Evolutionary conservation across 2,329 filamentous ascomycete species (phyloP), one percentile per base, ranked within the genome.

Genomic region (Ophiostoma ulmi): DNA sequence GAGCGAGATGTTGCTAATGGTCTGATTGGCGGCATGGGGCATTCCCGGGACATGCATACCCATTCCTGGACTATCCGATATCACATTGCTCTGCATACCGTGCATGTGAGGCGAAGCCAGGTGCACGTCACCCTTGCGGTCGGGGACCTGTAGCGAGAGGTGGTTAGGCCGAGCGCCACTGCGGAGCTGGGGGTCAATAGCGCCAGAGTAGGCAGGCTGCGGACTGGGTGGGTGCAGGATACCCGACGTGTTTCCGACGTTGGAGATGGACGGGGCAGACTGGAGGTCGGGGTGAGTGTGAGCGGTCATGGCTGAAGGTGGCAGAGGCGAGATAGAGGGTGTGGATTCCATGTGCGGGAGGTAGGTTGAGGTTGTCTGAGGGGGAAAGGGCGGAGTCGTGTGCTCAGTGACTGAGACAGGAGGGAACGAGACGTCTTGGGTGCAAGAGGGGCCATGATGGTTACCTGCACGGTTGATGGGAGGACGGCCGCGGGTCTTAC

Each of bases 401-500:
- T 87, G 88, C 17, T 86, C 87, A 3, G 79, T 75, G 11, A 41
- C 14, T 2, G 90, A 88, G 74, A 91, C 91, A 0, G 90, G 90
- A 5, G 88, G 88, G 74, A 89, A 91, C 0, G 90, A 88, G 0
- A 88, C 88, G 85, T 83, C 72, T 75, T 78, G 72, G 13, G n/a
- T 6, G 14, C 17, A 8, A 6, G 63, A 36, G 20, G n/a, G 36
- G n/a, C 17, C 35, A 22, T 39, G 35, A 17, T 65, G 63, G 31
- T 55, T n/a, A 48, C 11, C 11, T 48, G 22, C 11, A 36, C 88
- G 86, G 75, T 90, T 91, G 70, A 89, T 91, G 0, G 92, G 92
- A 61, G 94, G 94, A 72, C 94, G 84, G 7, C 94, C 93, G 74
- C 93, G 84, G 17, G 91, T 84, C 78, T 94, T 96, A 1, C 90